Conservation (phyloP, 1,284 basidiomycete genomes). For the Pseudozyma pruni region DNA sequence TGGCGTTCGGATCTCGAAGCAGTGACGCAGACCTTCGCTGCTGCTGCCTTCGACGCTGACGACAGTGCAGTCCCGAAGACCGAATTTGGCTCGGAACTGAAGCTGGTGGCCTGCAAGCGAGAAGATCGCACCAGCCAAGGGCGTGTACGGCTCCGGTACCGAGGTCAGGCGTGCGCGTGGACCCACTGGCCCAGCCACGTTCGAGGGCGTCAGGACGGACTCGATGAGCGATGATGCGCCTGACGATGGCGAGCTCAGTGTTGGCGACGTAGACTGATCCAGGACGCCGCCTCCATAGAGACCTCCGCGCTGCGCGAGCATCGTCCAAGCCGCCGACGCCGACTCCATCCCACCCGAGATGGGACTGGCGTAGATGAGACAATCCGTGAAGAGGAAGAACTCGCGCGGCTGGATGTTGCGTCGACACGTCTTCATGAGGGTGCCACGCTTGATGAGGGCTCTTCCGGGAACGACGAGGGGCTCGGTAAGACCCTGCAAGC, state of each 20-base stretch:
- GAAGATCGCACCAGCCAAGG: conserved; percentile 46
- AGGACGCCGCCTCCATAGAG: conserved; percentile 44
- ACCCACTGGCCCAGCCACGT: conserved; percentile 10
- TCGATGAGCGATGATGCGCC: conserved; percentile 76
- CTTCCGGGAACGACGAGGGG: conserved; percentile 63
- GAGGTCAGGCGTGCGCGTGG: conserved; percentile 20
- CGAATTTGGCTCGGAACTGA: conserved; percentile 62
- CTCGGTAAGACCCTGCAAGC: conserved; percentile 56
- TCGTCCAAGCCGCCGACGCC: conserved; percentile 56
- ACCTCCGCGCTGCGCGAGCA: conserved; percentile 76
- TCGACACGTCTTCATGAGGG: conserved; percentile 64
- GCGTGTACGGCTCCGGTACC: conserved; percentile 37
- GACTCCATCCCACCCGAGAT: conserved; percentile 54
- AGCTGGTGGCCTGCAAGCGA: conserved; percentile 50
- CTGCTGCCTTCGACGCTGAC: conserved; percentile 57
- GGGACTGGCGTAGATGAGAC: conserved; percentile 61
- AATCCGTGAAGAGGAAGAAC: conserved; percentile 67
- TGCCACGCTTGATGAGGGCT: conserved; percentile 56
- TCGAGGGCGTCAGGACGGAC: conserved; percentile 14
- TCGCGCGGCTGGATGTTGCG: conserved; percentile 64
- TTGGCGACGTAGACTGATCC: conserved; percentile 21
- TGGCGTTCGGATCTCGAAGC: conserved; percentile 65
- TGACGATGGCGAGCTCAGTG: conserved; percentile 71
- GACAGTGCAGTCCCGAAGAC: conserved; percentile 62
- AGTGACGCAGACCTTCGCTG: conserved; percentile 45